These are phyloP conservation scores for Stachybotrys echinatus DNA, from an alignment of 2,329 filamentous ascomycete species.

Conservation along the genomic window DNA sequence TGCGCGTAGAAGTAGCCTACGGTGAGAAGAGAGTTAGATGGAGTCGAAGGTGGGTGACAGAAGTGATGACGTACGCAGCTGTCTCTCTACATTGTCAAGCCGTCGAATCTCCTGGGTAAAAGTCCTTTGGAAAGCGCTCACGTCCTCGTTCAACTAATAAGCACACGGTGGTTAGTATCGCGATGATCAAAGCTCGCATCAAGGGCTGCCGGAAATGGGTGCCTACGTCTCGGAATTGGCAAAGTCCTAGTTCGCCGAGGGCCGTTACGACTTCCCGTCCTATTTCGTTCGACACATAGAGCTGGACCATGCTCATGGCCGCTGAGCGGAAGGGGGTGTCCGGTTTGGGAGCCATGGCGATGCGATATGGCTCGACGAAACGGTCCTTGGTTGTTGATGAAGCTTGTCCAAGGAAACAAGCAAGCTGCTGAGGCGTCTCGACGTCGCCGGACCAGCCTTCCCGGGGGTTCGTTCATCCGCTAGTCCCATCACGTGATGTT, in stretches of 20 bases:
- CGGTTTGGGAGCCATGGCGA: conserved; percentile 58
- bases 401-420: conserved; percentile 19
- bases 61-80: conserved; percentile 67
- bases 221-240: conserved; percentile 80
- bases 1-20: conserved; percentile 88
- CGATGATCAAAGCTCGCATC: too few relatives aligned
- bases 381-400: conserved; percentile 16
- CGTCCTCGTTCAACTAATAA: conserved; percentile 79
- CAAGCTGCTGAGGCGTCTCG: conserved; percentile 16
- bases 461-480: conserved; percentile 20
- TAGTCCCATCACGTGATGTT: conserved; percentile 2
- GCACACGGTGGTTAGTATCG: background rate
- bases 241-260: conserved; percentile 88
- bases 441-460: conserved; percentile 14
- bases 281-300: conserved; percentile 99
- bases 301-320: conserved; percentile 99
- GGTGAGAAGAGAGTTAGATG: conserved; percentile 25
- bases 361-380: conserved; percentile 22
- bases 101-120: conserved; percentile 97
- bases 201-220: background rate
- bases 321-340: conserved; percentile 99
- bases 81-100: conserved; percentile 95
- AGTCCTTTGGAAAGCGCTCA: conserved; percentile 91
- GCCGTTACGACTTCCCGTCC: conserved; percentile 96
- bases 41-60: conserved; percentile 5